These are phyloP conservation scores for Plasmodium yoelii DNA, from an alignment of 169 alveolate genomes.

Conservation along the genomic window DNA sequence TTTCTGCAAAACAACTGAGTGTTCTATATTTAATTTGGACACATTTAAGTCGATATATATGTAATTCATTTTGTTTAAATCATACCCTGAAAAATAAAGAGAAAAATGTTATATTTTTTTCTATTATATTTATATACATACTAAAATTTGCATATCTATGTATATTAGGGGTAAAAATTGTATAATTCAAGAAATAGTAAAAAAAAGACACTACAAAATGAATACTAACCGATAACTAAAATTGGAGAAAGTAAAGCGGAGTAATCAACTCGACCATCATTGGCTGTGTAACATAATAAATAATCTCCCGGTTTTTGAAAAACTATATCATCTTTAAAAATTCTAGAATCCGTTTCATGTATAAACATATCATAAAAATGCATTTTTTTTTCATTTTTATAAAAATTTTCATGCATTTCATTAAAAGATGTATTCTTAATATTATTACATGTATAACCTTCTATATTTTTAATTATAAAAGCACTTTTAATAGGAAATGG, in stretches of 20 bases:
- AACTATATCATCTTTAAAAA: slow-evolving; percentile 28
- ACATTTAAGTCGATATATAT: slow-evolving; percentile 38
- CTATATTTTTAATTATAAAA: slow-evolving; percentile 36
- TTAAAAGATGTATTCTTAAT: slow-evolving; percentile 40
- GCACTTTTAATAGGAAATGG: slow-evolving; percentile 65
- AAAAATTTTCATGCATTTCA: slow-evolving; percentile 48
- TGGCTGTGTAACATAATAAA: slow-evolving; percentile 58
- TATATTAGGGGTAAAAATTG: background rate
- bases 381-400: slow-evolving; percentile 35
- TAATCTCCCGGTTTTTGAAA: slow-evolving; percentile 50
- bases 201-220: background rate
- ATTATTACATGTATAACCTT: slow-evolving; percentile 42
- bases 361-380: slow-evolving; percentile 35
- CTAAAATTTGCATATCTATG: background rate
- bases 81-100: slow-evolving; percentile 12
- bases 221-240: slow-evolving; percentile 33
- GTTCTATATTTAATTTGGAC: slow-evolving; percentile 20
- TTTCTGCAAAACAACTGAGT: slow-evolving; percentile 22
- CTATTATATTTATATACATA: no score
- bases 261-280: slow-evolving; percentile 16
- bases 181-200: background rate
- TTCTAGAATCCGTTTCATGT: slow-evolving; percentile 22
- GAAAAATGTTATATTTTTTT: background rate
- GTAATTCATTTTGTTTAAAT: slow-evolving; percentile 32
- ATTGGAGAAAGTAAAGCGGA: slow-evolving; percentile 44